A percentile compares a stretch with the other conserved stretches of the same genome.
phyloP scores from a whole-genome alignment of 192 early-diverging fungal genomes.

The Coemansia sp. region DNA sequence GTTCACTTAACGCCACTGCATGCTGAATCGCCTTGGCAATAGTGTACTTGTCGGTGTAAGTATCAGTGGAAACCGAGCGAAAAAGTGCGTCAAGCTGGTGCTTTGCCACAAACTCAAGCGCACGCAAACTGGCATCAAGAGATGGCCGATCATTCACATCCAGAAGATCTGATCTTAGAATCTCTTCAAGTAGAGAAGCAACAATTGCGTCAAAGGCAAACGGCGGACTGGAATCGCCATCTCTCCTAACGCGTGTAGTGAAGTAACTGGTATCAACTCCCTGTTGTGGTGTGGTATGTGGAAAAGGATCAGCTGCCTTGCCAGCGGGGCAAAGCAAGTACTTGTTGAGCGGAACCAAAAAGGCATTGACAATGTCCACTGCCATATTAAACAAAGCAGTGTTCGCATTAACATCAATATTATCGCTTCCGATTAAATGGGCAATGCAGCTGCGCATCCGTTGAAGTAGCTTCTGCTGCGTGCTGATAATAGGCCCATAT shows the following conservation, averaged over 20 bases:
- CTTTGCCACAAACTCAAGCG: conserved; percentile 33
- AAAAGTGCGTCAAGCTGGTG: conserved; percentile 30
- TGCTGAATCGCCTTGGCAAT: conserved; percentile 2
- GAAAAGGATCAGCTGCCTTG: background rate
- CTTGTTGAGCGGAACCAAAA: conserved; percentile 16
- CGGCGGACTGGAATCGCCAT: background rate
- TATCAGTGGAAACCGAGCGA: conserved; percentile 11
- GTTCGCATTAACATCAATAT: background rate
- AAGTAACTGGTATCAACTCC: conserved; percentile 20
- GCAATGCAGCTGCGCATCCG: conserved; percentile 24
- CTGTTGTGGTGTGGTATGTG: background rate
- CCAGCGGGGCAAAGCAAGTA: conserved; percentile 1
- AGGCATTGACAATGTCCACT: conserved; percentile 26
- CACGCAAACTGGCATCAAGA: conserved; percentile 26
- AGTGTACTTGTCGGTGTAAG: conserved; percentile 16
- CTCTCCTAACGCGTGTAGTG: background rate
- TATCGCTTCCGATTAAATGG: conserved; percentile 1
- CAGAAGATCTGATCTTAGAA: conserved; percentile 2
- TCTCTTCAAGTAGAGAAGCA: conserved; percentile 23
- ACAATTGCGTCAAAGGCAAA: conserved; percentile 13
- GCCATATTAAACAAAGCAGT: conserved; percentile 25
- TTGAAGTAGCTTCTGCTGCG: conserved; percentile 19
- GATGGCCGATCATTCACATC: background rate
- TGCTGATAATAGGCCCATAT: conserved; percentile 11
- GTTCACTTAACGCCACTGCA: conserved; percentile 7